Evolutionary conservation across 2,329 filamentous ascomycete species (phyloP).

Genomic region (Dothistroma pini): DNA sequence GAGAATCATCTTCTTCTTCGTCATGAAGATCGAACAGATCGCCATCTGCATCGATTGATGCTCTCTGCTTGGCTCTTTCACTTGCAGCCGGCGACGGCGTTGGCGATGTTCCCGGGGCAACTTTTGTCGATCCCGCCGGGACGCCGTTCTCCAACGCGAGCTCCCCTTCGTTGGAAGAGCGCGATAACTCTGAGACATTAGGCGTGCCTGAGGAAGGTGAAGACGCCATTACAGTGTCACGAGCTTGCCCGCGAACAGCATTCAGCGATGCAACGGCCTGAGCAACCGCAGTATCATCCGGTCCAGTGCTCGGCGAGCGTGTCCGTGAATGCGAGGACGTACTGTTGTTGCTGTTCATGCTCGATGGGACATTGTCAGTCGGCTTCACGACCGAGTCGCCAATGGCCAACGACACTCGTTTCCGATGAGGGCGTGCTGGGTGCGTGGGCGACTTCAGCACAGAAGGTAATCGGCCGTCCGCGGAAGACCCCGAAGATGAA

Average conservation of each 20-base stretch:
- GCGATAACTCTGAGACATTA: neutral
- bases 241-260: neutral
- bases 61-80: neutral
- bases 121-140: neutral
- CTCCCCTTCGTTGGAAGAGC: neutral
- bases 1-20: conserved; percentile 15
- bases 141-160: neutral
- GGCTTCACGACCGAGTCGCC: conserved; percentile 36
- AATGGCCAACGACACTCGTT: conserved; percentile 36
- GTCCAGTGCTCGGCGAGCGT: conserved; percentile 13
- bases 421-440: conserved; percentile 24
- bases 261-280: neutral
- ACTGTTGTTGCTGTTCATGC: conserved; percentile 25
- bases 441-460: conserved; percentile 34
- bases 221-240: neutral
- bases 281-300: neutral
- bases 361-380: conserved; percentile 32
- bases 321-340: conserved; percentile 32
- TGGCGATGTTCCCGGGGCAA: neutral
- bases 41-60: conserved; percentile 26
- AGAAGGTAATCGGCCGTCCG: conserved; percentile 33
- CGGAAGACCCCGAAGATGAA: conserved; percentile 36
- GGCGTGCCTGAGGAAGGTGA: neutral
- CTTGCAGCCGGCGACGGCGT: neutral
- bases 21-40: conserved; percentile 33